Evolutionary conservation across 371 early-diverging fungal genomes (phyloP), one percentile per base, ranked within the genome.

Genomic region (Paraphysoderma sedebokerense): DNA sequence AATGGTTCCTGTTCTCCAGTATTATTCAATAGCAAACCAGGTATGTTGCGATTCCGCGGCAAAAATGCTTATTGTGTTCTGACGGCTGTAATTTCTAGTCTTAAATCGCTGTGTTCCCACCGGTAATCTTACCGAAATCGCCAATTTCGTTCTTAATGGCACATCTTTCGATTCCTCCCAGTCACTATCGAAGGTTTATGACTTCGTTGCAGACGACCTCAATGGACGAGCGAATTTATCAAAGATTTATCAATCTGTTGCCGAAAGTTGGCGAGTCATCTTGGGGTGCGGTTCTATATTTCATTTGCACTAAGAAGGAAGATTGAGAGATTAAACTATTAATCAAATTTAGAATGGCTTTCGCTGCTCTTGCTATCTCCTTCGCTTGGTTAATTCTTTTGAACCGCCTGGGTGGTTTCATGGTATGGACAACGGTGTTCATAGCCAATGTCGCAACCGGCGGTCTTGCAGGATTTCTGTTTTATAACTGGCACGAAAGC

Each of bases 341-440:
- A 15, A 15, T 12, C 12, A 13, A 17, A 13, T 41, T 12, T 9
- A 44, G 42, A 0, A 42, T 48, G 48, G 24, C 46, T 0, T 17
- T 19, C 30, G 24, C 19, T 4, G 50, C 53, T 29, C 13, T 54
- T 30, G 52, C 2, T 2, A 8, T 52, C 28, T 52, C 54, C 24
- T 54, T 52, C 19, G 11, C 44, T 9, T 52, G 53, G 53, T 39
- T 52, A 13, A 1, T 52, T 1, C 4, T 52, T 13, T 19, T 52
- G 36, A 27, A 46, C 19, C 13, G 6, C n/a, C 27, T 52, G n/a
- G 30, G 29, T 5, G 53, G 46, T 19, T 8, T 19, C 4, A 11
- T 53, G 12, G 42, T 52, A 1, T 52, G 53, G 53, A 13, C 44
- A 20, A 54, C 54, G n/a, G 27, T 52, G 2, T 4, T 29, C 23